Base-by-base conservation (phyloP, 1,139 yeast genomes). In the Yamadazyma sp. region DNA sequence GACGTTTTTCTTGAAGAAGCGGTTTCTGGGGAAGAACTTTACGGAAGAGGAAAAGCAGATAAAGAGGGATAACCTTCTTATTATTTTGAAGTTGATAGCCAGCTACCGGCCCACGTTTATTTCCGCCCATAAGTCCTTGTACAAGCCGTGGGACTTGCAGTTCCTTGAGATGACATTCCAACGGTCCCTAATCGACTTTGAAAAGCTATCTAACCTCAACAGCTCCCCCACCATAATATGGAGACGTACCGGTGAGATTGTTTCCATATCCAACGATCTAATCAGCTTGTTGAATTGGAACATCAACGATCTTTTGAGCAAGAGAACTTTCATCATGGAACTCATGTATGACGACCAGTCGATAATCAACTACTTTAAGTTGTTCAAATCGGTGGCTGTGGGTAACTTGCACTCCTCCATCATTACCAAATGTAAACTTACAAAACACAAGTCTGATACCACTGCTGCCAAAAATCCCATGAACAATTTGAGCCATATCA, bases 201-300 rank as follows among this genome's bases (percentile, higher is more conserved):
- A 84, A 55, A 58, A 74, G 34, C 65, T 79, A 17, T 76, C 81
- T 26, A 77, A 83, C 18, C 56, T 76, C 47, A 75, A 77, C 40
- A 75, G 81, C 30, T 76, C 84, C 1, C 91, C 91, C 2, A 80
- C 88, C 3, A 79, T 83, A 9, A 82, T 83, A 47, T 84, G 91
- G 91, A 69, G 91, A 51, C 65, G 91, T 33, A 81, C 91, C 0
- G 89, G 91, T 5, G 91, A 84, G 54, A 79, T 84, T 30, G 87
- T 83, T 9, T 83, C 83, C 12, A 75, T 83, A 18, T 80, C 87
- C 6, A 80, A 81, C 45, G 89, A 83, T 50, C 72, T 83, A 51
- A 72, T 81, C 14, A 75, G 81, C 12, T 62, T 84, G 45, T 72
- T 87, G n/a, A 84, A 86, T 2, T 70, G 74, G 52, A 67, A 70